Evolutionary conservation across 306 rosid species (phyloP), one percentile per base, ranked within the genome.

Genomic region (Bauhinia variegata): DNA sequence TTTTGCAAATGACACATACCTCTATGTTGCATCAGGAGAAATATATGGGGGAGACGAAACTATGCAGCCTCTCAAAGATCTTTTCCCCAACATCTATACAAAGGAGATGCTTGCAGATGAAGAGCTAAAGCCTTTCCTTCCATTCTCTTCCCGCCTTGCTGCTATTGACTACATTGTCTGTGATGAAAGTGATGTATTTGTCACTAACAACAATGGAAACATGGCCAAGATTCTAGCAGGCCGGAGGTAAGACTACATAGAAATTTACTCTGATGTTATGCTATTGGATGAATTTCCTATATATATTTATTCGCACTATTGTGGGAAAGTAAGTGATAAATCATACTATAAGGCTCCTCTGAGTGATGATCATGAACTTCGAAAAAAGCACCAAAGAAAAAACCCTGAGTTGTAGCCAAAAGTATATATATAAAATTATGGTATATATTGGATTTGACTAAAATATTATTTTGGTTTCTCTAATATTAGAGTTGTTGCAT

Each of bases 211-310:
- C 68, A 95, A 95, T 48, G 99, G 99, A 50, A 95, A 95, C 75
- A 95, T 95, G 99, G 99, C 99, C 74, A 95, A 84, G 82, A 86
- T 95, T 81, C 99, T 95, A 50, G 97, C 96, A 4, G 99, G 97
- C 53, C 90, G 86, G 77, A 90, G 99, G 99, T 95, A 71, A 73
- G 83, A 75, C 43, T 59, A 36, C 5, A 14, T 43, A 34, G 57
- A 54, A 41, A n/a, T 32, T 69, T 32, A 13, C 65, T 30, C 10
- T 65, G 39, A 41, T 61, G 5, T 54, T 48, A 39, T 47, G 32
- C 43, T 65, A 32, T 61, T 55, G 18, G 23, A 5, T 8, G 1
- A 23, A 14, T 54, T 34, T 71, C 50, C 33, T 30, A 5, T 4
- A n/a, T n/a, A n/a, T n/a, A 31, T 31, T 72, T 36, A 34, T 42